Evolutionary conservation across 2,329 filamentous ascomycete genomes (phyloP), one percentile per base, ranked within the genome.

Genomic region (Botrytis fabae): DNA sequence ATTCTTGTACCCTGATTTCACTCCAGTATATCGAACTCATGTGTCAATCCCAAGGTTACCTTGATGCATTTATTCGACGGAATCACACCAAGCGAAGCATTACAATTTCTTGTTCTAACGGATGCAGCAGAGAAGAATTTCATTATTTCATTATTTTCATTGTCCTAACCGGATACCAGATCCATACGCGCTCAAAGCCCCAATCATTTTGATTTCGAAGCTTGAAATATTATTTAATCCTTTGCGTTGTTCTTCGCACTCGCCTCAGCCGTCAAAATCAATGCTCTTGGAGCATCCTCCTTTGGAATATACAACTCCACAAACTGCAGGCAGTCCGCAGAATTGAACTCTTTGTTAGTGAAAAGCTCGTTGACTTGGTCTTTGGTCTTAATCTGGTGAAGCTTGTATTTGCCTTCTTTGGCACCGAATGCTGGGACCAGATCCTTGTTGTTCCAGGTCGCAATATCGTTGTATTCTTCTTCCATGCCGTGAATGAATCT

Each of bases 401-500:
- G 92, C 81, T 87, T 86, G 75, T 87, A 86, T 60, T 86, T 84
- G 32, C 87, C 85, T 12, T 86, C 83, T 25, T 83, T 80, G 1
- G 87, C 91, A 61, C 92, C 92, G 79, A 96, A 94, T 0, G 89
- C 88, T 6, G 85, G 85, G 2, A 92, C 87, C 0, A 94, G 82
- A 32, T 90, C 88, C 80, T 89, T 89, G 85, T 91, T 92, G 69
- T 91, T 86, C 94, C 94, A 97, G 18, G 85, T 82, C 73, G 88
- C 86, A 73, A 97, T 90, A 80, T 97, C 93, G 80, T 97, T 97
- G 85, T 97, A 97, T 40, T 80, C 81, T 46, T 89, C 92, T 14
- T 94, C 85, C 89, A 92, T 92, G 70, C 93, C 93, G 82, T 97
- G 94, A 79, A 97, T 97, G 81, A 89, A 92, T 44, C 94, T 90